Conservation (phyloP, 2,329 filamentous ascomycete species). For the Ilyonectria mors-panacis region DNA sequence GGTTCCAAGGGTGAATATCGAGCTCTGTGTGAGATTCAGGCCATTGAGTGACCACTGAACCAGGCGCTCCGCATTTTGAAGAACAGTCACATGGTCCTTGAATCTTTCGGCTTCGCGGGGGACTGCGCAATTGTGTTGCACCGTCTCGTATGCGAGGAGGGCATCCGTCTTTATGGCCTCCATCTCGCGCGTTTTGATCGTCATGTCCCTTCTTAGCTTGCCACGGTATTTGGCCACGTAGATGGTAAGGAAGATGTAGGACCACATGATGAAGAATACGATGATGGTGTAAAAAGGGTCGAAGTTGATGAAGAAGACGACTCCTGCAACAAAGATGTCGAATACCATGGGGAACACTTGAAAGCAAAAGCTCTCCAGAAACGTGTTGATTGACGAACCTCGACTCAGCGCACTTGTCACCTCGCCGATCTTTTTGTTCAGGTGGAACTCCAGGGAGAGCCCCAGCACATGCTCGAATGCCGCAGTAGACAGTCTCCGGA, state of each 20-base stretch:
- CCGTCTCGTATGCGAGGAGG: constrained; percentile 68
- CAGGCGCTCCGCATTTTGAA: constrained; percentile 59
- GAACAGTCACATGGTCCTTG: constrained; percentile 65
- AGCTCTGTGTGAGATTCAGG: constrained; percentile 74
- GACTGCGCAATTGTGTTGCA: constrained; percentile 76
- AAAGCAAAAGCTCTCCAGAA: constrained; percentile 64
- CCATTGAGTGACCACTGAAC: constrained; percentile 52
- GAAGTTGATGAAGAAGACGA: constrained; percentile 61
- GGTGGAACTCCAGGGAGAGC: constrained; percentile 65
- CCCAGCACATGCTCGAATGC: constrained; percentile 64
- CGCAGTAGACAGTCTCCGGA: constrained; percentile 59
- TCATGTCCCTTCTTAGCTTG: constrained; percentile 61
- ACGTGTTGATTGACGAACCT: constrained; percentile 64
- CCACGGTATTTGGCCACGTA: constrained; percentile 64
- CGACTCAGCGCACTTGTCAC: constrained; percentile 65
- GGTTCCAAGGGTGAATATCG: constrained; percentile 74
- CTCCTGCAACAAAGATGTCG: constrained; percentile 64
- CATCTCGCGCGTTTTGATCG: constrained; percentile 61
- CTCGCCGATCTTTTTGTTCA: constrained; percentile 66
- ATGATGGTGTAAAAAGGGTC: constrained; percentile 65
- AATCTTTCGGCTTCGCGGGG: constrained; percentile 71
- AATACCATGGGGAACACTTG: constrained; percentile 66
- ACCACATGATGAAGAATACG: constrained; percentile 64
- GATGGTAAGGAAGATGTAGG: constrained; percentile 65
- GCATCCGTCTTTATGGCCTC: constrained; percentile 65